phyloP scores from a whole-genome alignment of 108 stramenopile genomes.

The Nannochloropsis granulata region DNA sequence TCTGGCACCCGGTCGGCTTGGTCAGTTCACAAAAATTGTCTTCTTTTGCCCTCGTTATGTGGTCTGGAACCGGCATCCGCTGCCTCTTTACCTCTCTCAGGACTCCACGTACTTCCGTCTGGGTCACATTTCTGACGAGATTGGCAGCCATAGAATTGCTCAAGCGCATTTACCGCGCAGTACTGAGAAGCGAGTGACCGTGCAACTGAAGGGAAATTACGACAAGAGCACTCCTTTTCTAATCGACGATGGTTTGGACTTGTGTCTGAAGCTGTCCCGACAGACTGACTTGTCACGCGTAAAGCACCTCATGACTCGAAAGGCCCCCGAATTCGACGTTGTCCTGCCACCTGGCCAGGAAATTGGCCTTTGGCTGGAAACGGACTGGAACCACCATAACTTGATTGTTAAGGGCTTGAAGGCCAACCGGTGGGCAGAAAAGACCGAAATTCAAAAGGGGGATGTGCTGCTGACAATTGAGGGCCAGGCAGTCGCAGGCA shows the following conservation, averaged over 20 bases:
- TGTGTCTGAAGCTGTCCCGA: constrained; percentile 7
- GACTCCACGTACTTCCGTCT: constrained; percentile 50
- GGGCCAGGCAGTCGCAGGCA: constrained; percentile 42
- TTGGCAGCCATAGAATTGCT: constrained; percentile 45
- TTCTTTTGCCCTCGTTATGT: constrained; percentile 74
- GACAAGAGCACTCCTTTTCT: constrained; percentile 16
- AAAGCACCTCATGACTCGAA: constrained; percentile 49
- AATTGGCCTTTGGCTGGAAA: constrained; percentile 84
- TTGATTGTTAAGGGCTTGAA: constrained; percentile 76
- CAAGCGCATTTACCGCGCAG: constrained; percentile 47
- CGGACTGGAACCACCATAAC: constrained; percentile 61
- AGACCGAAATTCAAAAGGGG: constrained; percentile 68
- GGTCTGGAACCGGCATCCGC: constrained; percentile 55
- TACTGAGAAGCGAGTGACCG: background rate
- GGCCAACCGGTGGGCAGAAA: constrained; percentile 54
- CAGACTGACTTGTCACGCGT: constrained; percentile 7
- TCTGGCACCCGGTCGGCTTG: constrained; percentile 69
- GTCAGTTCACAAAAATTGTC: constrained; percentile 82
- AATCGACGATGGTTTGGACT: constrained; percentile 15
- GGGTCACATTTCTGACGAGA: constrained; percentile 38
- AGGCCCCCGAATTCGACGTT: constrained; percentile 55
- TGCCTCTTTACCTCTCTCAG: constrained; percentile 65
- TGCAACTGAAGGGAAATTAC: constrained; percentile 16
- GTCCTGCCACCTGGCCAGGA: constrained; percentile 56
- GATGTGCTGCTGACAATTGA: constrained; percentile 75